Evolutionary conservation across 2,329 filamentous ascomycete genomes (phyloP), one percentile per base, ranked within the genome.

Genomic region (Penicillium freii): DNA sequence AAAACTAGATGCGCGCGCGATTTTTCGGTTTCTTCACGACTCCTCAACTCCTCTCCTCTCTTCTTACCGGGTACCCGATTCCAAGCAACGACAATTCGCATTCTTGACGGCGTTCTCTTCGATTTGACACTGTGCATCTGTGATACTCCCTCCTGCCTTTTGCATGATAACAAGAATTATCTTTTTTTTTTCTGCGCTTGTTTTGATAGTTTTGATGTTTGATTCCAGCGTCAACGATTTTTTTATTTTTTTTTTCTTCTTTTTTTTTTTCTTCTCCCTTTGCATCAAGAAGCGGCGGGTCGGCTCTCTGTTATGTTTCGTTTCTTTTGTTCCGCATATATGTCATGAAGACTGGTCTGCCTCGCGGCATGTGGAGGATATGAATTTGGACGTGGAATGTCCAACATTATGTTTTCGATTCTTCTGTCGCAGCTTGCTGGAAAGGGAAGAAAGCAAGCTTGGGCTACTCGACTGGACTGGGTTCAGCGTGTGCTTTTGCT

Each of bases 81-180:
- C 50, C 63, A 70, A 69, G 73, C 74, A 75, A 75, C 71, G 70
- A 55, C 70, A 56, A 62, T 58, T 49, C 69, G 68, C 68, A 67
- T 69, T 64, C 67, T 71, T 71, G 80, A 82, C 78, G 81, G 81
- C 80, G 81, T 83, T 57, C 54, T 53, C 66, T 72, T 70, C 71
- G 77, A 70, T 75, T 75, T 73, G 73, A 75, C 73, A 78, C 75
- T 73, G 73, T 73, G 71, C 75, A 66, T 69, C 64, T 63, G 71
- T 74, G 71, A 76, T 73, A 76, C 72, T 73, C 69, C 70, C 69
- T 68, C 66, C 69, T 70, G 71, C 65, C 59, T 66, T 72, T 73
- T 74, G 63, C 69, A 70, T 77, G 69, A 64, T 67, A 51, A 62
- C 56, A 57, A 61, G 63, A 62, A 67, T 68, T 65, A 61, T 66